A percentile compares a stretch with the other conserved stretches of the same genome.
phyloP scores from a whole-genome alignment of 176 grass and related monocot species.

The Oryza glumipatula region DNA sequence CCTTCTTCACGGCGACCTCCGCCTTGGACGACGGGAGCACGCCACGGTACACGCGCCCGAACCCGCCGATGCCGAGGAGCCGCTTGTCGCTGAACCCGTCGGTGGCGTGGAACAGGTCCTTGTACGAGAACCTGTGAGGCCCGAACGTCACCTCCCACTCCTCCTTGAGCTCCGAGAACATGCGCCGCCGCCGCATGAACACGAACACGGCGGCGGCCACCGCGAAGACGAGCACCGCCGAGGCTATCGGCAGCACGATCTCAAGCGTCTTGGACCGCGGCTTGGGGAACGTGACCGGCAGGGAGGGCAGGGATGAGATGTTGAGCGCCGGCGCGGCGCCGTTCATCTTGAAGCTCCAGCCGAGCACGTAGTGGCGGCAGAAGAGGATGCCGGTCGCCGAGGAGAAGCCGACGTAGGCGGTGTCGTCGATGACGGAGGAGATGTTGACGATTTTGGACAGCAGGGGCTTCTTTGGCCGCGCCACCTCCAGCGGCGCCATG shows the following conservation, averaged over 20 bases:
- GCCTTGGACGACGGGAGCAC: slow-evolving; percentile 50
- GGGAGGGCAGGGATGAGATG: slow-evolving; percentile 52
- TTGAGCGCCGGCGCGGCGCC: slow-evolving; percentile 62
- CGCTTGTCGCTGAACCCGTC: slow-evolving; percentile 65
- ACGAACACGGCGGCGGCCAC: slow-evolving; percentile 36
- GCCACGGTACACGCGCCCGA: slow-evolving; percentile 74
- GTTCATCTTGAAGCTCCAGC: slow-evolving; percentile 69
- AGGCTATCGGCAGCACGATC: slow-evolving; percentile 56
- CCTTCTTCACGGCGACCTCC: slow-evolving; percentile 82
- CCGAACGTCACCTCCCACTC: slow-evolving; percentile 66
- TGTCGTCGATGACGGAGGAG: slow-evolving; percentile 64
- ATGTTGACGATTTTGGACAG: slow-evolving; percentile 65
- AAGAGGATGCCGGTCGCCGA: slow-evolving; percentile 67
- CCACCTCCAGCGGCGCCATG: slow-evolving; percentile 58
- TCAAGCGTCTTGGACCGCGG: slow-evolving; percentile 52
- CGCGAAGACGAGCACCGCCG: slow-evolving; percentile 51
- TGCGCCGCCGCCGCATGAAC: slow-evolving; percentile 51
- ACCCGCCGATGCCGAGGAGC: slow-evolving; percentile 71
- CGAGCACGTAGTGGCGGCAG: slow-evolving; percentile 70
- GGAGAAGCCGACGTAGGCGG: slow-evolving; percentile 81
- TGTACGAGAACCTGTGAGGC: slow-evolving; percentile 73
- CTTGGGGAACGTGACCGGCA: slow-evolving; percentile 57
- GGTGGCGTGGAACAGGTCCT: slow-evolving; percentile 68
- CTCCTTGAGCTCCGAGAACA: slow-evolving; percentile 71
- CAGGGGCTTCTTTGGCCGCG: slow-evolving; percentile 56